Base-by-base conservation (phyloP, 2,329 filamentous ascomycete species). In the Aureobasidium mangrovei region DNA sequence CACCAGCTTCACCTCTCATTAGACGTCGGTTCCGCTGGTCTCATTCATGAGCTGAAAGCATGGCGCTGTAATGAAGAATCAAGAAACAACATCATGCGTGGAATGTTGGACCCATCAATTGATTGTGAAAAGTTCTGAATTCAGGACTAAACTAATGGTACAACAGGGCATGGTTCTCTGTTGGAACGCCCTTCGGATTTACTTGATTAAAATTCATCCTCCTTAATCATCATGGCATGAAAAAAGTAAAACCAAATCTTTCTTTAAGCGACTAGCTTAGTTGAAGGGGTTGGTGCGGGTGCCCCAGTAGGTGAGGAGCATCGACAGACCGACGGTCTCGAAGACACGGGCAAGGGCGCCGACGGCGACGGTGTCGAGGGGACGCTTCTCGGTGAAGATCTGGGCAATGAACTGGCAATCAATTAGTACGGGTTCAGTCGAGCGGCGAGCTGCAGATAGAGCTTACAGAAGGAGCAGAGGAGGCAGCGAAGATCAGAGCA, bases 221-320 rank as follows among this genome's bases (percentile, higher is more conserved):
- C 40, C 49, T 36, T 43, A 44, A 53, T 53, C 49, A 33, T 53
- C 49, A 53, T 44, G 38, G 49, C 49, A 53, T 53, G 49, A 53
- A 43, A 53, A 44, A 53, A 53, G 31, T 5, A n/a, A 53, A 29
- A 53, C 49, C 39, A 29, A 41, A 33, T 36, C 47, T 44, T 36
- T 53, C 49, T 36, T 39, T 38, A 53, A 53, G 49, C 49, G 39
- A 64, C 54, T 67, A 38, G 39, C 63, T 79, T 86, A 91, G 68
- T 90, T 83, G 72, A 95, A 94, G 58, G 89, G 89, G 77, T 90
- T 91, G 74, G 89, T 93, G 69, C 87, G 85, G 67, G 91, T 96
- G 67, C 91, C 91, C 91, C 91, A 97, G 86, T 88, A 97, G 69
- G 89, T 95, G 65, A 97, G 79, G 81, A 97, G 89, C 66, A 95